A percentile compares a stretch with the other conserved stretches of the same genome.
Evolutionary conservation across 2,329 filamentous ascomycete genomes (phyloP).

Genomic region (Aspergillus luchuensis): DNA sequence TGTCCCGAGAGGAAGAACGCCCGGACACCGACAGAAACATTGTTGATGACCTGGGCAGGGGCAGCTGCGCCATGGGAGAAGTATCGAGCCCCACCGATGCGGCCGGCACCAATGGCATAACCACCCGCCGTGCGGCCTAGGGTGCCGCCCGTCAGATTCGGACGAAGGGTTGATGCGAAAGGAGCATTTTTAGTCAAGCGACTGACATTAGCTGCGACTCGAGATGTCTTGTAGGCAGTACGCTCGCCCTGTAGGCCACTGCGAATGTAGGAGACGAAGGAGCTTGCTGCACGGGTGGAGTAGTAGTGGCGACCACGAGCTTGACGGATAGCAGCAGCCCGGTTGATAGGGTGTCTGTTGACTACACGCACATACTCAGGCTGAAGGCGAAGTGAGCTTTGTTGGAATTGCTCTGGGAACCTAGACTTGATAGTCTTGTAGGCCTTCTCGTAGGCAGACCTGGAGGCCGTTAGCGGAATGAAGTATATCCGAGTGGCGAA

Average conservation of each 20-base stretch:
- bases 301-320: slow-evolving; percentile 66
- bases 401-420: slow-evolving; percentile 43
- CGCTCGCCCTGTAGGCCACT: slow-evolving; percentile 50
- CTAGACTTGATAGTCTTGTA: slow-evolving; percentile 45
- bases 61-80: slow-evolving; percentile 86
- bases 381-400: slow-evolving; percentile 54
- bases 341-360: slow-evolving; percentile 62
- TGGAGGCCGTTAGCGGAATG: slow-evolving; percentile 31
- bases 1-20: slow-evolving; percentile 91
- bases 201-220: slow-evolving; percentile 57
- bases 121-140: slow-evolving; percentile 83
- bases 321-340: slow-evolving; percentile 64
- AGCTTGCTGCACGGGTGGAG: slow-evolving; percentile 54
- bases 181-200: slow-evolving; percentile 75
- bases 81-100: slow-evolving; percentile 73
- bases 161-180: slow-evolving; percentile 84
- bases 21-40: slow-evolving; percentile 89
- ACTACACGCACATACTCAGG: slow-evolving; percentile 61
- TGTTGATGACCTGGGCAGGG: slow-evolving; percentile 88
- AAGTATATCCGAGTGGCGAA: slow-evolving; percentile 8
- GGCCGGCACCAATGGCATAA: slow-evolving; percentile 73
- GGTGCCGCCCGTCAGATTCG: slow-evolving; percentile 86
- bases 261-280: slow-evolving; percentile 55
- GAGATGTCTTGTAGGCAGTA: slow-evolving; percentile 58
- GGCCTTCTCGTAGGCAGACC: slow-evolving; percentile 53